Evolutionary conservation across 2,329 filamentous ascomycete genomes (phyloP).

Genomic region (Diplodia sapinea): DNA sequence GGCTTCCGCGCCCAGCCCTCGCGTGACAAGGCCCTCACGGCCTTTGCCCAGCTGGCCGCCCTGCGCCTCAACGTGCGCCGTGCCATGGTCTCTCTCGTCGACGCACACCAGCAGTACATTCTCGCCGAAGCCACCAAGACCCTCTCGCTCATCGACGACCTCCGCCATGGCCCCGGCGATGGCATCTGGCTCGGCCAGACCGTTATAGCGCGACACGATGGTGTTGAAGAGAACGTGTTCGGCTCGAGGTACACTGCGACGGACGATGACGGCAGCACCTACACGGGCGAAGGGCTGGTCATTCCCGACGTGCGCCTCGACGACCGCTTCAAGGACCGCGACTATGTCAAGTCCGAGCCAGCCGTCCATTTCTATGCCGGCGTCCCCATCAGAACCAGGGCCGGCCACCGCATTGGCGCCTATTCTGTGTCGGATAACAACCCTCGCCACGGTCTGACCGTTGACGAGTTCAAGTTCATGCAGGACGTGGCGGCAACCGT

Average conservation of each 20-base stretch:
- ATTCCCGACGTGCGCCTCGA: slow-evolving; percentile 44
- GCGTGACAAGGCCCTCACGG: slow-evolving; percentile 39
- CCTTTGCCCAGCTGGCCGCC: slow-evolving; percentile 46
- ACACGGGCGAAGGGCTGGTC: slow-evolving; percentile 33
- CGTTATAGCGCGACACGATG: slow-evolving; percentile 40
- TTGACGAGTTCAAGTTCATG: slow-evolving; percentile 60
- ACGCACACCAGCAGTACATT: slow-evolving; percentile 44
- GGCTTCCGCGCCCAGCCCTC: slow-evolving; percentile 37
- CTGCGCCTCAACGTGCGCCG: slow-evolving; percentile 43
- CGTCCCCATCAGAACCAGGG: slow-evolving; percentile 65
- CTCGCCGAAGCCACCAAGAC: slow-evolving; percentile 47
- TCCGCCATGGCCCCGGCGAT: slow-evolving; percentile 29
- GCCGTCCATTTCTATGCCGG: slow-evolving; percentile 59
- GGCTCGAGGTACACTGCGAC: slow-evolving; percentile 21
- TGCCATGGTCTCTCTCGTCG: slow-evolving; percentile 47
- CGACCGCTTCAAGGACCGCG: slow-evolving; percentile 47
- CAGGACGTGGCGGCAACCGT: slow-evolving; percentile 59
- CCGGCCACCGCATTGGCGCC: slow-evolving; percentile 64
- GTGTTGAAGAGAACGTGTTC: slow-evolving; percentile 32
- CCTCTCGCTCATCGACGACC: slow-evolving; percentile 36
- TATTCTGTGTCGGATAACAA: slow-evolving; percentile 65
- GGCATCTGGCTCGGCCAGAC: slow-evolving; percentile 42
- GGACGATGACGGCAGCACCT: slow-evolving; percentile 22
- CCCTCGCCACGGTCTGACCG: slow-evolving; percentile 58
- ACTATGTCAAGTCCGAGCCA: slow-evolving; percentile 37